phyloP scores from a whole-genome alignment of 2,329 filamentous ascomycete genomes.

The Colletotrichum cordylinicola region DNA sequence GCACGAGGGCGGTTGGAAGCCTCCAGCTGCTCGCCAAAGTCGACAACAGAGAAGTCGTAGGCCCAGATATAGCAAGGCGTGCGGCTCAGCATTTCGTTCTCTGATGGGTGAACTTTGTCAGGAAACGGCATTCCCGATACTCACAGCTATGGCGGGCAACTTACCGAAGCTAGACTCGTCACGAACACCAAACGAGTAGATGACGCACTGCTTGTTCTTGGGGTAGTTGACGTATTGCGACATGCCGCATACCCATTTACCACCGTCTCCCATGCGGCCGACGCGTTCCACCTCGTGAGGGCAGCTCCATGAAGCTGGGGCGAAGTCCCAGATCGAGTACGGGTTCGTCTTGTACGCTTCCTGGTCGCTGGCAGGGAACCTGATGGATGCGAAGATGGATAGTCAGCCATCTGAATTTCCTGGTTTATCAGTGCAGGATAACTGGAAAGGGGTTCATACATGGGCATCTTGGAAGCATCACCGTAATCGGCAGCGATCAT shows the following conservation, averaged over 20 bases:
- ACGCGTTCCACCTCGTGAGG: slow-evolving; percentile 45
- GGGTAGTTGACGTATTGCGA: slow-evolving; percentile 35
- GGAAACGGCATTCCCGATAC: neutral
- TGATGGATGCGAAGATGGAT: neutral
- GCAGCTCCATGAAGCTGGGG: slow-evolving; percentile 42
- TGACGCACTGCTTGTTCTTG: slow-evolving; percentile 29
- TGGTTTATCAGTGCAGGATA: neutral
- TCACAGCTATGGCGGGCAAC: neutral
- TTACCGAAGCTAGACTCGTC: slow-evolving; percentile 41
- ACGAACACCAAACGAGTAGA: slow-evolving; percentile 44
- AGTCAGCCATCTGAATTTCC: no score
- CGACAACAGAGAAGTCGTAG: slow-evolving; percentile 41
- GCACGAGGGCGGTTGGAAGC: slow-evolving; percentile 27
- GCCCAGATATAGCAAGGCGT: slow-evolving; percentile 43
- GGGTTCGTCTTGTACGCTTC: slow-evolving; percentile 28
- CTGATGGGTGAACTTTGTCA: slow-evolving; percentile 13
- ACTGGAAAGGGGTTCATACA: slow-evolving; percentile 8
- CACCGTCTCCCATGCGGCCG: slow-evolving; percentile 44
- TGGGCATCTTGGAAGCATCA: slow-evolving; percentile 27
- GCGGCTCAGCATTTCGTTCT: slow-evolving; percentile 41
- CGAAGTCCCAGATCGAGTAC: slow-evolving; percentile 45
- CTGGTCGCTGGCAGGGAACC: slow-evolving; percentile 25
- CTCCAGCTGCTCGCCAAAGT: slow-evolving; percentile 35
- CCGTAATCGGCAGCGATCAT: slow-evolving; percentile 27
- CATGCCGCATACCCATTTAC: slow-evolving; percentile 49